A percentile compares a stretch with the other conserved stretches of the same genome.
phyloP scores from a whole-genome alignment of 352 stramenopile genomes.

The Pythium monospermum region DNA sequence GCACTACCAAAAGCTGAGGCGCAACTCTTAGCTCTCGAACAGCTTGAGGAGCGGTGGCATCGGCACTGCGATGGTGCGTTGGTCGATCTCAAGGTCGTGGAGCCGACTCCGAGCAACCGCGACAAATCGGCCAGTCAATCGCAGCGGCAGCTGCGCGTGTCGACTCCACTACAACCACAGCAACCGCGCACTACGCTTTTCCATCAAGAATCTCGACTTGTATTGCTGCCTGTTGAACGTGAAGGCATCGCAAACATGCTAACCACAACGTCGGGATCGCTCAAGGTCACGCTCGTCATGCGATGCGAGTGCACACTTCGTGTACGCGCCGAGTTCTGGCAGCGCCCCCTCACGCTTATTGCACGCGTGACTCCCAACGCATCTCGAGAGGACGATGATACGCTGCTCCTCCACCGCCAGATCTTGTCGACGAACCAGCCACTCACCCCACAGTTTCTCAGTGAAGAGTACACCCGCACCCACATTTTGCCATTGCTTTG shows the following conservation, averaged over 20 bases:
- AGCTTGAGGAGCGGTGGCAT: constrained; percentile 30
- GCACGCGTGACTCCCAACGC: constrained; percentile 39
- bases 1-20: constrained; percentile 1
- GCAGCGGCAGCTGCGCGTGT: constrained; percentile 5
- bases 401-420: background rate
- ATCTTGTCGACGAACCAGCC: background rate
- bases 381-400: constrained; percentile 7
- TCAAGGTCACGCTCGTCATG: constrained; percentile 23
- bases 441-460: constrained; percentile 20
- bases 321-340: constrained; percentile 57
- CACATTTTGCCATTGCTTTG: constrained; percentile 42
- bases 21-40: constrained; percentile 4
- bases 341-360: constrained; percentile 43
- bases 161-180: background rate
- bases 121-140: background rate
- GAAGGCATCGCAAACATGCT: background rate
- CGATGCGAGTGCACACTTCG: constrained; percentile 50
- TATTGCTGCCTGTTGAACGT: constrained; percentile 15
- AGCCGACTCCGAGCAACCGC: constrained; percentile 5
- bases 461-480: constrained; percentile 29
- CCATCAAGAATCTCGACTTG: constrained; percentile 51
- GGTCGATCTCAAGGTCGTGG: constrained; percentile 47
- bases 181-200: constrained; percentile 36
- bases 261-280: background rate
- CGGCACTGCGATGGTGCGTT: constrained; percentile 39